Base-by-base conservation (phyloP, 1,284 basidiomycete genomes). In the Mixia osmundae region DNA sequence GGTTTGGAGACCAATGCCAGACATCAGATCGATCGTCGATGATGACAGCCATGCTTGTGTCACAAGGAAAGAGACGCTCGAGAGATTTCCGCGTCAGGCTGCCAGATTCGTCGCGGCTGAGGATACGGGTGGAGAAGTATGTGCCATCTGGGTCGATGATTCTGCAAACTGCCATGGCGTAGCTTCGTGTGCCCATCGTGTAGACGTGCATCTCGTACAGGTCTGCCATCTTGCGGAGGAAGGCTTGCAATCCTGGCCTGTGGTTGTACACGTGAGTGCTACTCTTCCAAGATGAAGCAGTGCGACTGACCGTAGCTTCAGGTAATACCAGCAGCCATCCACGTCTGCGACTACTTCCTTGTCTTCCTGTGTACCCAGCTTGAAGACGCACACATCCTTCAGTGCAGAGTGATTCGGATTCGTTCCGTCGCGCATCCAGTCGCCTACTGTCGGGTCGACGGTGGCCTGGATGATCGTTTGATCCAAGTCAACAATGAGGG, bases 131-230 rank as follows among this genome's bases (percentile, higher is more conserved):
- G 30, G 78, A 76, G 51, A 97, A 97, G 43, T 78, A 65, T 54
- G 65, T 71, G 11, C 73, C 72, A 37, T 76, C 71, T 8, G 87
- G 80, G 59, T 97, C 89, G 52, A 97, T 78, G 25, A 83, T 72
- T 38, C 73, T 69, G 59, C 85, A 94, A 12, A 95, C 85, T 55
- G 85, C 72, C 57, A 87, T 78, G 27, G 89, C 89, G 56, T 97
- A 97, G 30, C 83, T 76, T 29, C 89, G 69, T 14, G 89, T 95
- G 37, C 89, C 89, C 85, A 97, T 97, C 19, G 89, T 97, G 60
- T 97, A 97, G 34, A 97, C 85, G 57, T 97, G 89, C 77, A 97
- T 80, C 59, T 97, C 83, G 58, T 91, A 97, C 50, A 76, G 72
- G 38, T 65, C 58, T 30, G 76, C 68, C 46, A 79, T 66, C 30